Percentiles rank a stretch among this genome's conserved stretches.
phyloP scores from a whole-genome alignment of 805 yeast species.

The Torulaspora delbrueckii region DNA sequence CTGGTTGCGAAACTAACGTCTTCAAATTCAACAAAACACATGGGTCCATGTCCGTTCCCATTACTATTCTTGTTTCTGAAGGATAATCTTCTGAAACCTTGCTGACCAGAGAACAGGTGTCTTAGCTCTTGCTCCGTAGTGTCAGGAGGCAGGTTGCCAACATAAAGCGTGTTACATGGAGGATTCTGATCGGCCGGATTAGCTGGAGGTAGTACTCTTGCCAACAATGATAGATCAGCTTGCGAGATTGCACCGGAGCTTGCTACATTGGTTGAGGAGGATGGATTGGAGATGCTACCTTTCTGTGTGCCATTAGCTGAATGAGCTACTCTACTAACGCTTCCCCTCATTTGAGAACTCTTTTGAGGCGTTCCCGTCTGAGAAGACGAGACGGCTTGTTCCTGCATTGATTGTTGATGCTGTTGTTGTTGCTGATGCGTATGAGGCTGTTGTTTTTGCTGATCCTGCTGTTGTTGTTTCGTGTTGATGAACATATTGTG shows the following conservation, averaged over 20 bases:
- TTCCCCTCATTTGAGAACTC: conserved; percentile 14
- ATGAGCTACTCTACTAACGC: conserved; percentile 18
- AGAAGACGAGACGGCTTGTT: conserved; percentile 9
- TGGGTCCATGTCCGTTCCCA: conserved; percentile 80
- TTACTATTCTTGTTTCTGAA: conserved; percentile 68
- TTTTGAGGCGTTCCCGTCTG: conserved; percentile 21
- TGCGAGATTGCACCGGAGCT: conserved; percentile 33
- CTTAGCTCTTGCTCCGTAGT: conserved; percentile 91
- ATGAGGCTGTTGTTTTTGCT: conserved; percentile 32
- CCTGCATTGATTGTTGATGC: conserved; percentile 13
- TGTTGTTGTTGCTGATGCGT: conserved; percentile 24
- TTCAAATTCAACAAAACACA: conserved; percentile 99
- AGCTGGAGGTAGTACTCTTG: conserved; percentile 85
- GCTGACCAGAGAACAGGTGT: conserved; percentile 78
- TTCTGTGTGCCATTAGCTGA: conserved; percentile 18
- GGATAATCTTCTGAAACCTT: conserved; percentile 87
- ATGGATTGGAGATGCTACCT: conserved; percentile 30
- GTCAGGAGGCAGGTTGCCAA: conserved; percentile 95
- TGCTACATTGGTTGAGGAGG: conserved; percentile 22
- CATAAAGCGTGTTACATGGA: conserved; percentile 95
- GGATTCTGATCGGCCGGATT: conserved; percentile 99
- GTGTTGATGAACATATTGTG: conserved; percentile 7
- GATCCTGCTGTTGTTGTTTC: conserved; percentile 3
- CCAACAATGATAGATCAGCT: conserved; percentile 64
- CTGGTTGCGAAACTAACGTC: conserved; percentile 90